Evolutionary conservation across 1,284 basidiomycete species (phyloP), one percentile per base, ranked within the genome.

Genomic region (Sanghuangporus weigelae): DNA sequence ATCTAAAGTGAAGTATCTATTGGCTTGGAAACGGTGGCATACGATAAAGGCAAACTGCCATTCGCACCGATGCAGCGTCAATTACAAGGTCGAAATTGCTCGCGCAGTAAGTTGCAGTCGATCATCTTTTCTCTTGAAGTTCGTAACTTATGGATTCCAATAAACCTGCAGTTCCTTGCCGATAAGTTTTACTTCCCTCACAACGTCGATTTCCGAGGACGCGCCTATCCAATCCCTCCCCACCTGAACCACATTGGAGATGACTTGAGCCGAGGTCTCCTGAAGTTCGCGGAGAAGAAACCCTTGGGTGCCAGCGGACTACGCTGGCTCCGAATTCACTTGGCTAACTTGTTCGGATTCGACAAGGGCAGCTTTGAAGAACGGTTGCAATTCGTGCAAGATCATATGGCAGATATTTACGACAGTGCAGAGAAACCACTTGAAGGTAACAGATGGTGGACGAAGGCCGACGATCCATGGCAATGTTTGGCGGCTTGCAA

Each of bases 81-180:
- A 98, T 75, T 99, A 99, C 77, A 98, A 96, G 76, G 86, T 99
- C 64, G 96, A 98, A 76, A 97, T 99, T 71, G 96, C 96, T 1
- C 84, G 93, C 63, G 89, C 95, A 59, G 91, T 93, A 71, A 73
- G 89, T 81, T 49, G 49, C 56, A 50, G 51, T 40, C 49, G 36
- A 54, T 63, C 19, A 57, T 44, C 44, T 7, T 58, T 51, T 58
- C 54, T 35, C 5, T 48, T 7, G 55, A 49, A 35, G 50, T 46
- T 46, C 26, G 39, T 39, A 38, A 23, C 51, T 26, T 35, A 73
- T 68, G 39, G 31, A 19, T 14, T 31, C 2, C 26, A 31, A 12
- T 72, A 14, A 23, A n/a, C n/a, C 5, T 53, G 1, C 63, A 91
- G 89, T 96, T 94, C 80, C 76, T 95, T 53, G 85, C 84, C 42